These are phyloP conservation scores for Olyra latifolia DNA, from an alignment of 176 grass and related monocot genomes.

Conservation along the genomic window DNA sequence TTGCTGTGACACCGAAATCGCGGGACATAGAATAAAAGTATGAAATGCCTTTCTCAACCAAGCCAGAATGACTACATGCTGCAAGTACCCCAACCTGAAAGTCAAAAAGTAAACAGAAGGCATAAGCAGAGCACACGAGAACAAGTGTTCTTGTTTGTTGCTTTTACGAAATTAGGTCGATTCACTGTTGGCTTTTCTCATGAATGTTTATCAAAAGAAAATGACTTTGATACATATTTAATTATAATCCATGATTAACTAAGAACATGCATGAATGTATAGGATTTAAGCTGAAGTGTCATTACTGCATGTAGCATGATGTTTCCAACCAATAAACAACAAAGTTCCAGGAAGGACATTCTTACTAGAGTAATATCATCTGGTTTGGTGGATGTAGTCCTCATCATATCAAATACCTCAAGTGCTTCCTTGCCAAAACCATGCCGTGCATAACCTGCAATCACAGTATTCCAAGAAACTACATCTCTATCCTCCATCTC, in stretches of 20 bases:
- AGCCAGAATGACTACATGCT: slow-evolving; percentile 87
- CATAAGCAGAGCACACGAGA: slow-evolving; percentile 1
- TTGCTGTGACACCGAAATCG: slow-evolving; percentile 71
- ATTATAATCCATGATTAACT: slow-evolving; percentile 3
- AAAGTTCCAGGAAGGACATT: slow-evolving; percentile 4
- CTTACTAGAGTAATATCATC: slow-evolving; percentile 92
- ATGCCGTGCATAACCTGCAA: slow-evolving; percentile 76
- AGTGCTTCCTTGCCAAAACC: slow-evolving; percentile 77
- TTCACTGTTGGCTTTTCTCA: not conserved
- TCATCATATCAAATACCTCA: slow-evolving; percentile 71
- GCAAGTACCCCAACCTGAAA: slow-evolving; percentile 83
- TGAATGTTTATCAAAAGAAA: slow-evolving; percentile 21
- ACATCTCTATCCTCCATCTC: slow-evolving; percentile 81
- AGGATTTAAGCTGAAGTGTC: not conserved
- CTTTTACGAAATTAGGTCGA: slow-evolving; percentile 3
- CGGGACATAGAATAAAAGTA: slow-evolving; percentile 78
- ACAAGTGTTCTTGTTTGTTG: not conserved
- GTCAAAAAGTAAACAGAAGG: slow-evolving; percentile 8
- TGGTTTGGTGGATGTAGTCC: slow-evolving; percentile 53
- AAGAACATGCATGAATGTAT: not conserved
- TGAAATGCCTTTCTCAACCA: slow-evolving; percentile 82
- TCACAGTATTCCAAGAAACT: slow-evolving; percentile 96
- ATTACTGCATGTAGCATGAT: not conserved
- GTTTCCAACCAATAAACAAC: not conserved
- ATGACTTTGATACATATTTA: not conserved